Evolutionary conservation across 2,329 filamentous ascomycete genomes (phyloP), one percentile per base, ranked within the genome.

Genomic region (Colletotrichum gigasporum): DNA sequence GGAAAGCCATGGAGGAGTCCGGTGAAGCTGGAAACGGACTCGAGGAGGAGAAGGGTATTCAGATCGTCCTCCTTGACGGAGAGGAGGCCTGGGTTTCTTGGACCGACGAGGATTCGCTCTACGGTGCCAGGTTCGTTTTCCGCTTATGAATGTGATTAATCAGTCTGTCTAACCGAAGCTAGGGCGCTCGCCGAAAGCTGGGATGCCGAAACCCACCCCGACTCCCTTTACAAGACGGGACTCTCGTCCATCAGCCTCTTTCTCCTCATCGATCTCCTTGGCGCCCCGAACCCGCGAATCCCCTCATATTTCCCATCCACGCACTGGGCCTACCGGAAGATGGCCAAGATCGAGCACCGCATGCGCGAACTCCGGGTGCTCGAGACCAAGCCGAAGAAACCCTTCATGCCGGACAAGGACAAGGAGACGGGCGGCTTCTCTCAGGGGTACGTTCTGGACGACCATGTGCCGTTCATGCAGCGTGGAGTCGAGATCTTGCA

Each of bases 251-350:
- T 98, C 72, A 90, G 90, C 57, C 85, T 98, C 10, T 97, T 98
- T 74, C 84, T 98, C 8, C 87, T 98, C n/a, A 86, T 98, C 28
- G 96, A 98, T 75, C 85, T 98, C 8, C 87, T 98, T 0, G 96
- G 96, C 8, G 80, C 87, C 0, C 78, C 86, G 10, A 77, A 87
- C 41, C 93, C 94, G 0, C 79, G 72, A 0, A 85, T 99, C 1
- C 93, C 93, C 1, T 96, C 93, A 1, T 97, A 95, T 79, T 97
- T 96, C 75, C 85, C 89, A 63, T 91, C 90, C 1, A 97, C 95
- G 0, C 95, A 98, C 75, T 97, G 95, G 95, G 94, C 94, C 1
- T 98, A 98, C 76, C 83, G 87, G 69, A 85, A 86, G 63, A 87
- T 98, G 82, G 90, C 92, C 1, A 78, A 80, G 2, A 79, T 96